Evolutionary conservation across 1,139 yeast genomes (phyloP), one percentile per base, ranked within the genome.

Genomic region (Kurtzmaniella natalensis): DNA sequence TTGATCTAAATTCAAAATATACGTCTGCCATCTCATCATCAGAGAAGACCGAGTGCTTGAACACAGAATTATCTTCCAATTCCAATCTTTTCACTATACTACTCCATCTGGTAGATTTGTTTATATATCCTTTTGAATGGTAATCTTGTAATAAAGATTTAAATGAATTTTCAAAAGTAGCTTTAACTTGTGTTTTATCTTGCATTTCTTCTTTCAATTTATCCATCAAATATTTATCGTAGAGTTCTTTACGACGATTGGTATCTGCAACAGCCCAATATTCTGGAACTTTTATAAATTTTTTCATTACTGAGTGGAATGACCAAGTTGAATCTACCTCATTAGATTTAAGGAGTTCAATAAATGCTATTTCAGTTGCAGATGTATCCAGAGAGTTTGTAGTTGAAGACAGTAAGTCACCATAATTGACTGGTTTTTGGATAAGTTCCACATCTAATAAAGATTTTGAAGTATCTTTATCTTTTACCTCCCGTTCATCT

Each of bases 251-350:
- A 34, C 94, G 70, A 39, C 66, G 64, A 7, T 80, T 48, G 0
- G 95, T 71, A 46, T 80, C 83, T 4, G 64, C 59, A 1, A 87
- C 58, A 1, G 69, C 59, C 94, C 95, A 86, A 51, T 86, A 89
- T 13, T 77, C 64, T 1, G 81, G 77, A 37, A 80, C 77, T 6
- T 54, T 57, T 13, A 84, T 69, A 38, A 81, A 64, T 19, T 64
- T 68, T n/a, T 74, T 60, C 64, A 88, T 78, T 0, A 81, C 83
- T 37, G 67, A 66, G 36, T 74, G 76, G 57, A 87, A 88, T 0
- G 94, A 70, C 89, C 92, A 84, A 0, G 85, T 73, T 0, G 83
- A 71, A 48, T 81, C 88, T 2, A 86, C 84, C 6, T 67, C 59
- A 27, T 67, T 55, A 1, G 70, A 74, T 25, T 60, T 54, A 14